Evolutionary conservation across 495 filamentous ascomycete species (phyloP), one percentile per base, ranked within the genome.

Genomic region (Xylaria longipes): DNA sequence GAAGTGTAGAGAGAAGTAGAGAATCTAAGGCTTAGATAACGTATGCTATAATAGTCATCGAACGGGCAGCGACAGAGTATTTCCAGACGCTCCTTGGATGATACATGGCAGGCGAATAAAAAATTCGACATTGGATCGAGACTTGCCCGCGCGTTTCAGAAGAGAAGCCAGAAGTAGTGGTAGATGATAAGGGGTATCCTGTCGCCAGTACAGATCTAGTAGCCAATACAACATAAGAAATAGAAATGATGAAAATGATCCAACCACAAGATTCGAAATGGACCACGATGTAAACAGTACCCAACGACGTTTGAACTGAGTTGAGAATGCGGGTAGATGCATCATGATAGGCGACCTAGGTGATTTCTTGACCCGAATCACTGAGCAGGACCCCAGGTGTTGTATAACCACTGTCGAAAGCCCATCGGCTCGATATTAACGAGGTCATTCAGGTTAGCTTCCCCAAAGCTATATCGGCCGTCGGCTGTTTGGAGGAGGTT

Each of bases 331-430:
- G 60, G 3, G 22, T 25, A 35, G 17, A 33, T 65, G 20, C 41
- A 41, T 14, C 33, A 15, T 20, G 22, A 37, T 37, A n/a, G n/a
- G n/a, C n/a, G 31, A 15, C 14, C n/a, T 27, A 25, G 22, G 22
- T 4, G 60, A n/a, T n/a, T n/a, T n/a, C n/a, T n/a, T n/a, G n/a
- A 35, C 15, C 15, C 20, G 3, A 27, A 25, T 56, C 71, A 82
- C 50, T 79, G 35, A 14, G 74, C 76, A 50, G 80, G 69, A 11
- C 78, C 80, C 85, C 86, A 88, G 15, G 73, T 73, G 25, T 80
- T 75, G 67, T 82, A 79, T 54, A 89, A 66, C 88, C 88, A 90
- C 35, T 82, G 72, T 71, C 79, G 75, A 71, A 89, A 84, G 25
- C 61, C 74, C 57, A 80, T 71, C 12, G 88, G 84, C 56, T 83